Evolutionary conservation across 2,329 filamentous ascomycete genomes (phyloP).

Genomic region (Arthroderma sp.): DNA sequence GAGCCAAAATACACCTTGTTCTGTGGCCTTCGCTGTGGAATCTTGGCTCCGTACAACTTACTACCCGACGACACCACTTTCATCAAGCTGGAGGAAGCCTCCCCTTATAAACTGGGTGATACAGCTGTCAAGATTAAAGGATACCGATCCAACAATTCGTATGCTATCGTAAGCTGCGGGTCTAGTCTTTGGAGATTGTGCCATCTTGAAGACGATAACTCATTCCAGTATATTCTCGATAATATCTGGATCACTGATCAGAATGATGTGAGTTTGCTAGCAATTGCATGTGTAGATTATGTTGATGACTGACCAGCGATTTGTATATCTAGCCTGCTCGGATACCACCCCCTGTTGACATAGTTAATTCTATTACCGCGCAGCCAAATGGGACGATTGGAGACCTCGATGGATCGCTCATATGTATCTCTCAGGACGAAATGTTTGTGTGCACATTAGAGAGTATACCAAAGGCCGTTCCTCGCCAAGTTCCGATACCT

Average conservation of each 20-base stretch:
- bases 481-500: slow-evolving; percentile 26
- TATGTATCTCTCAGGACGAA: slow-evolving; percentile 35
- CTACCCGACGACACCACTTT: background rate
- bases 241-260: slow-evolving; percentile 31
- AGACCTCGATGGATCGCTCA: slow-evolving; percentile 30
- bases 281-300: background rate
- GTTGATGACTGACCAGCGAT: background rate
- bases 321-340: slow-evolving; percentile 23
- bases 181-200: slow-evolving; percentile 26
- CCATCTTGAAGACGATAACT: slow-evolving; percentile 15
- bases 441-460: slow-evolving; percentile 37
- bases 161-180: slow-evolving; percentile 25
- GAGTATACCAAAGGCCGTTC: slow-evolving; percentile 27
- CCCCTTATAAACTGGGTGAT: slow-evolving; percentile 21
- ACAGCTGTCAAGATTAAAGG: slow-evolving; percentile 25
- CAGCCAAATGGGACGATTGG: slow-evolving; percentile 11
- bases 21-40: slow-evolving; percentile 35
- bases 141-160: slow-evolving; percentile 13
- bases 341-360: slow-evolving; percentile 22
- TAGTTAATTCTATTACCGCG: slow-evolving; percentile 23
- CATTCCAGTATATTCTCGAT: slow-evolving; percentile 18
- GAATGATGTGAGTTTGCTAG: slow-evolving; percentile 23
- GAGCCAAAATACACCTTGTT: slow-evolving; percentile 19
- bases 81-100: slow-evolving; percentile 21
- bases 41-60: slow-evolving; percentile 20